A percentile compares a stretch with the other conserved stretches of the same genome.
phyloP scores from a whole-genome alignment of 83 land plant species.

The Diphasiastrum complanatum region DNA sequence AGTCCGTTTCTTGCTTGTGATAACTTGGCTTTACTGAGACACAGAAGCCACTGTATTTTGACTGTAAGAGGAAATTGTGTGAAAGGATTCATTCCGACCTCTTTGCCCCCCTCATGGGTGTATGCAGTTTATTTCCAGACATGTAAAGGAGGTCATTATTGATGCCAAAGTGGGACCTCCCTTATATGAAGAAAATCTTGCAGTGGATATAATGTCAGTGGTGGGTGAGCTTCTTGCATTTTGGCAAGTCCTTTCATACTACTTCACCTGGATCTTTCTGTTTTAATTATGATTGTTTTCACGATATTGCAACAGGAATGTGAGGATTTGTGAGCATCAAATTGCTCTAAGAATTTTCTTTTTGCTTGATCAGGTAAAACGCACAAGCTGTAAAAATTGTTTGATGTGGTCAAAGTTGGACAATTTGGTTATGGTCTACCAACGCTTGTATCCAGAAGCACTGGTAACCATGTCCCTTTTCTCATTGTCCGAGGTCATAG shows the following conservation, averaged over 20 bases:
- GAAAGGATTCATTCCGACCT: too few species aligned
- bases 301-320: background rate
- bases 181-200: slow-evolving; percentile 60
- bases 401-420: slow-evolving; percentile 86
- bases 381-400: slow-evolving; percentile 54
- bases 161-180: slow-evolving; percentile 96
- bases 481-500: background rate
- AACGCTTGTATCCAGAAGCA: slow-evolving; percentile 30
- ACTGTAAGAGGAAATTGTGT: too few species aligned
- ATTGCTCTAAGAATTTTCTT: background rate
- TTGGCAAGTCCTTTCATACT: background rate
- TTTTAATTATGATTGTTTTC: background rate
- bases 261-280: background rate
- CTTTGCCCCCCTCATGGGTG: too few species aligned
- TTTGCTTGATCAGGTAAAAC: slow-evolving; percentile 48
- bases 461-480: background rate
- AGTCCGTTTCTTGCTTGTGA: background rate
- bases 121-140: slow-evolving; percentile 52
- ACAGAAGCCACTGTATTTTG: too few species aligned
- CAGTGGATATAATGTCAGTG: slow-evolving; percentile 57
- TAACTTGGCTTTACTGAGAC: too few species aligned
- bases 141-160: slow-evolving; percentile 66
- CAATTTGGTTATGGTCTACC: slow-evolving; percentile 42
- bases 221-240: slow-evolving; percentile 35
- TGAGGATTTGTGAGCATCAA: background rate